Percentiles rank a stretch among this genome's conserved stretches.
Evolutionary conservation across 1,284 basidiomycete species (phyloP).

Genomic region (Coriolopsis trogii): DNA sequence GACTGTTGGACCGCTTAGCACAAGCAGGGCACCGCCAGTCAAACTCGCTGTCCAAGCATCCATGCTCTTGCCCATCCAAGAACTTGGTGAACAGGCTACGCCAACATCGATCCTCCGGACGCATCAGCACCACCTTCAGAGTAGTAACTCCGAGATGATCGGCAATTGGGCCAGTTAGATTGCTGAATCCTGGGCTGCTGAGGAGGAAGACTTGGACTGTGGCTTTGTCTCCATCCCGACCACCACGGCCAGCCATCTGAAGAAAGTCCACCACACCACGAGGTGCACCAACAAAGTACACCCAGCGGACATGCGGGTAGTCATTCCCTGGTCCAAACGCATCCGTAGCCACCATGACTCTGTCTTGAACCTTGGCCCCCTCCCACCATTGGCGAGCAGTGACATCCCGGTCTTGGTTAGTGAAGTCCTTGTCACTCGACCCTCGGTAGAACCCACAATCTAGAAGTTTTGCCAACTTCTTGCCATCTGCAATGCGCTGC

Average conservation of each 20-base stretch:
- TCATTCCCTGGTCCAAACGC: constrained; percentile 17
- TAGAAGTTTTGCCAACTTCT: background rate
- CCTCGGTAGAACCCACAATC: constrained; percentile 9
- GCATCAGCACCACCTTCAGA: background rate
- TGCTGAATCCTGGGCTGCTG: background rate
- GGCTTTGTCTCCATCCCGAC: background rate
- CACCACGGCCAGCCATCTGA: constrained; percentile 8
- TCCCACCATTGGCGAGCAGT: constrained; percentile 3
- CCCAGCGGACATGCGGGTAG: constrained; percentile 4
- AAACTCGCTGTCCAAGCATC: background rate
- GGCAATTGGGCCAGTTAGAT: background rate
- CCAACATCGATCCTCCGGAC: constrained; percentile 1
- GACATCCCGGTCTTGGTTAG: background rate
- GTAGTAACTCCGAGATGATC: background rate
- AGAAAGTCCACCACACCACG: constrained; percentile 9
- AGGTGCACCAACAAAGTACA: constrained; percentile 11
- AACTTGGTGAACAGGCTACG: background rate
- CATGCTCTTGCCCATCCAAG: background rate
- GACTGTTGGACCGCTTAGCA: no score
- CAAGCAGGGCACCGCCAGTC: constrained; percentile 5
- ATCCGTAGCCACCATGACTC: constrained; percentile 14
- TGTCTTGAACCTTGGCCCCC: background rate
- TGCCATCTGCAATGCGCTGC: background rate
- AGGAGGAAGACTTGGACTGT: background rate
- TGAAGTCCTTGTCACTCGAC: background rate